These are phyloP conservation scores for Tolypocladium ophioglossoides DNA, from an alignment of 2,329 filamentous ascomycete genomes.

Conservation along the genomic window DNA sequence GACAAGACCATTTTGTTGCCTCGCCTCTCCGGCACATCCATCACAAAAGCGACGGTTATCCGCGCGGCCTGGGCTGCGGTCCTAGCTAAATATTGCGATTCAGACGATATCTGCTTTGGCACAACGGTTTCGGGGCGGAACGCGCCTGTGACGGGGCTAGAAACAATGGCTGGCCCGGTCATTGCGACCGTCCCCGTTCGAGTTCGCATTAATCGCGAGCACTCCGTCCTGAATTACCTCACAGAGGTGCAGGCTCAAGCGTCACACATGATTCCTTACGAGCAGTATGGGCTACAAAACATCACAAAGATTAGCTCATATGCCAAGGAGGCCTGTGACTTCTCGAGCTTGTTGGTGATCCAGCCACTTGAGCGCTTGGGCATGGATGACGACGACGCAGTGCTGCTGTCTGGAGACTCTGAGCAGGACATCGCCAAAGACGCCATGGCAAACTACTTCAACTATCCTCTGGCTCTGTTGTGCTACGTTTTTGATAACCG, in stretches of 20 bases:
- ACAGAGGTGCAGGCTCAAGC: neutral
- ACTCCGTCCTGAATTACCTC: neutral
- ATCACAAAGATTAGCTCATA: neutral
- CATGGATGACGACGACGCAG: neutral
- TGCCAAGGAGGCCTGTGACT: neutral
- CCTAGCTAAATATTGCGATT: constrained; percentile 9
- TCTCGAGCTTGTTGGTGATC: neutral
- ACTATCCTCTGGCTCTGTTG: neutral
- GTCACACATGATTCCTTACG: neutral
- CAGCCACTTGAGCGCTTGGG: neutral
- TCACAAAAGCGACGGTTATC: constrained; percentile 10
- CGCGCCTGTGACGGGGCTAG: constrained; percentile 13
- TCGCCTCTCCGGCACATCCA: neutral
- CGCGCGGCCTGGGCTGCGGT: too few relatives aligned
- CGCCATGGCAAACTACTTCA: neutral
- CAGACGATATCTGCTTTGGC: constrained; percentile 14
- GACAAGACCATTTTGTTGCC: neutral
- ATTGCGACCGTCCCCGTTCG: constrained; percentile 12
- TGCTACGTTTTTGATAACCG: neutral
- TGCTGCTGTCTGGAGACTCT: neutral
- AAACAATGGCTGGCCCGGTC: constrained; percentile 16
- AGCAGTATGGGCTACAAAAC: neutral
- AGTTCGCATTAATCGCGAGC: neutral
- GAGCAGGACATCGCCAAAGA: neutral
- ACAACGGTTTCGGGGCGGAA: constrained; percentile 16